Base-by-base conservation (phyloP, 2,329 filamentous ascomycete genomes). In the Anthostomella pinea region DNA sequence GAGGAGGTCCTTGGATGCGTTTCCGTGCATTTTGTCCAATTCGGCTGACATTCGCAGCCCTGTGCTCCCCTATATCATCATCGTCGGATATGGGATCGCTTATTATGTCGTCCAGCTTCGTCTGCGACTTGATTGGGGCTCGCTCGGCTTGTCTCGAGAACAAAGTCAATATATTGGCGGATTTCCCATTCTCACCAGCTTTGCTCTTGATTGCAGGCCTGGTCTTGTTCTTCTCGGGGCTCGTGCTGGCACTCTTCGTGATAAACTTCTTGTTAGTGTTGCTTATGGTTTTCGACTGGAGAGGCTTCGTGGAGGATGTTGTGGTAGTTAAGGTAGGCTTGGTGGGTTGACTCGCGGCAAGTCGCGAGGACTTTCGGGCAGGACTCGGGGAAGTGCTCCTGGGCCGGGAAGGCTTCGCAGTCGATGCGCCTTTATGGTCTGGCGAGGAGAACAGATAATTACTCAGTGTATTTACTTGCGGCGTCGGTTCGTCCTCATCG, bases 131-230 rank as follows among this genome's bases (percentile, higher is more conserved):
- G 35, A 58, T 62, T 21, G 65, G 56, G 14, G 66, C 66, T 24
- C 67, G 69, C 45, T 79, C 73, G 6, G 72, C 72, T 54, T 83
- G 79, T 32, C 70, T 79, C 13, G 77, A 79, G 48, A 83, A 83
- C 13, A 83, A 66, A 0, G 74, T 69, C 51, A 72, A 66, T 10
- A 83, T 64, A 48, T 83, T 73, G 3, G 68, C 76, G 6, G 72
- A 73, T 43, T 72, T 76, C 5, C 68, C 70, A 45, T 69, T 76
- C 34, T 75, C 73, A 6, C 68, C 67, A 5, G 57, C 43, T 41
- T 68, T 72, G n/a, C 52, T 54, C 24, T 51, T 50, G 21, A 53
- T 59, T 18, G 45, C 25, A 1, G 46, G 26, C 30, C 60, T 53
- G 17, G 36, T 39, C 40, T 41, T 67, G 3, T 56, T 42, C 51